phyloP scores from a whole-genome alignment of 345 rosid genomes.

The Hirschfeldia incana region DNA sequence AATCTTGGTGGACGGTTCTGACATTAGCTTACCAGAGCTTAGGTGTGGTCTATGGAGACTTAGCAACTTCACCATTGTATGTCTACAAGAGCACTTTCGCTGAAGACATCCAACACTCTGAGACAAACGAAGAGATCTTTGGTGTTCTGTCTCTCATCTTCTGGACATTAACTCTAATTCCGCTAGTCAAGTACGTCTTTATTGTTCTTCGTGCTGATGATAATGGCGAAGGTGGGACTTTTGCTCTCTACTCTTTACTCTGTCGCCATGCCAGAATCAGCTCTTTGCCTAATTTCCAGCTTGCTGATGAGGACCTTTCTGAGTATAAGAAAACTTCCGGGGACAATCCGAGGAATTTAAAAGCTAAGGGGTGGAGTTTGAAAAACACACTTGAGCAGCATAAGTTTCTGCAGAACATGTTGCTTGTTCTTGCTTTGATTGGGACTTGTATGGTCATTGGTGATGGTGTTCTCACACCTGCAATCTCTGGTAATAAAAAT shows the following conservation, averaged over 20 bases:
- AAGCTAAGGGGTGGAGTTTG: constrained; percentile 50
- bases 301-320: constrained; percentile 76
- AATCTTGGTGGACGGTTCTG: constrained; percentile 74
- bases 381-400: constrained; percentile 66
- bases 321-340: constrained; percentile 54
- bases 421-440: constrained; percentile 75
- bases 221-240: constrained; percentile 91
- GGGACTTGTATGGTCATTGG: constrained; percentile 97
- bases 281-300: constrained; percentile 75
- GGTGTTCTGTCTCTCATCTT: constrained; percentile 83
- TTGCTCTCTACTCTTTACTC: constrained; percentile 75
- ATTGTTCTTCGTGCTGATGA: constrained; percentile 87
- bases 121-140: constrained; percentile 84
- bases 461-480: constrained; percentile 91
- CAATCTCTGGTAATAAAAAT: constrained; percentile 63
- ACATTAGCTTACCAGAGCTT: constrained; percentile 83
- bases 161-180: constrained; percentile 81
- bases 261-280: constrained; percentile 79
- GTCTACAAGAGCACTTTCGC: constrained; percentile 86
- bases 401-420: constrained; percentile 61
- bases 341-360: constrained; percentile 31
- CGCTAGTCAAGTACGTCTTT: constrained; percentile 70
- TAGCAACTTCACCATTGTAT: constrained; percentile 82
- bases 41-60: constrained; percentile 90
- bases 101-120: constrained; percentile 78